Evolutionary conservation across 2,329 filamentous ascomycete species (phyloP).

Genomic region (Chalaropsis thielavioides): DNA sequence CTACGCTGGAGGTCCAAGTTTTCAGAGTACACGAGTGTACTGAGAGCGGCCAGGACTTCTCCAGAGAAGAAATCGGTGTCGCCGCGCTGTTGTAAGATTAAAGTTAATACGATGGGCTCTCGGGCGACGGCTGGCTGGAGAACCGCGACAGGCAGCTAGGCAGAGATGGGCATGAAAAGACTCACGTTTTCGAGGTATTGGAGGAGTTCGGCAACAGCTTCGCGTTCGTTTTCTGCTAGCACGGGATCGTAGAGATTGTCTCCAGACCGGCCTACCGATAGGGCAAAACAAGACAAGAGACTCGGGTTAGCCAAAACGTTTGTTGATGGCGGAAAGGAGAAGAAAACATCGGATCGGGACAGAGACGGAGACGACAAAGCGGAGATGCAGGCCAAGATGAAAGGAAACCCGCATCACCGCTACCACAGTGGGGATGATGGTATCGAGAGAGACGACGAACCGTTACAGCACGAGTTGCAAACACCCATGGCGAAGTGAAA

Average conservation of each 20-base stretch:
- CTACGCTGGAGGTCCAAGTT: constrained; percentile 97
- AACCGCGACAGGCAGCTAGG: constrained; percentile 6
- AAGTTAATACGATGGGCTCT: constrained; percentile 20
- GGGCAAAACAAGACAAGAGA: constrained; percentile 22
- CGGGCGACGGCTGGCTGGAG: too few relatives aligned
- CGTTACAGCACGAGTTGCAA: constrained; percentile 48
- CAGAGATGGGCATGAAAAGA: constrained; percentile 17
- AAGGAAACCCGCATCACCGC: neutral
- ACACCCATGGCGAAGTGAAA: constrained; percentile 39
- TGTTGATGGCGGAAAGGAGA: neutral
- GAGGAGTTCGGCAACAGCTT: constrained; percentile 88
- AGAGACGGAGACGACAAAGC: neutral
- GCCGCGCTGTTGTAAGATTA: constrained; percentile 49
- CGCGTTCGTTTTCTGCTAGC: constrained; percentile 87
- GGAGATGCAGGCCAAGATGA: neutral
- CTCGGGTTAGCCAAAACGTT: neutral
- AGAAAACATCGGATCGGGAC: neutral
- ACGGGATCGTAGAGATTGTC: constrained; percentile 76
- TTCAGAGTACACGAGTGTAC: constrained; percentile 93
- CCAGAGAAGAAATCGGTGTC: constrained; percentile 98
- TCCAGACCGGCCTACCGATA: constrained; percentile 51
- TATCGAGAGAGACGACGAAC: constrained; percentile 21
- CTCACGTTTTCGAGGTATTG: constrained; percentile 92
- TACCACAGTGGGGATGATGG: neutral
- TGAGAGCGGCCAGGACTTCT: constrained; percentile 82